phyloP scores from a whole-genome alignment of 2,329 filamentous ascomycete genomes.

The Nigrograna mackinnonii region DNA sequence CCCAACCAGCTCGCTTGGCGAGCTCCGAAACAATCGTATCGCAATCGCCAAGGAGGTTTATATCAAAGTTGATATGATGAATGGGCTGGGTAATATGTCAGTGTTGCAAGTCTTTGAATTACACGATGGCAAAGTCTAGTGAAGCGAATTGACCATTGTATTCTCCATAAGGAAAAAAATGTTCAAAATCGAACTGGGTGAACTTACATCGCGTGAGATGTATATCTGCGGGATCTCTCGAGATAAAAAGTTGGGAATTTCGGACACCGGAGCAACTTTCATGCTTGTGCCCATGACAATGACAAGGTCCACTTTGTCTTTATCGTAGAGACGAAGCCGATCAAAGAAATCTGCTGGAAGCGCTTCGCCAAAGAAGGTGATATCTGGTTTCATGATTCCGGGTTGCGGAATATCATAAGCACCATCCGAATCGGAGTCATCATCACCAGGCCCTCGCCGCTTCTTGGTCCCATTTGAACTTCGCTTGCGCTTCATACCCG shows the following conservation, averaged over 20 bases:
- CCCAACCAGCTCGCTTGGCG: slow-evolving; percentile 80
- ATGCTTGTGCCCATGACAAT: slow-evolving; percentile 95
- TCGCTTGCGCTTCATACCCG: slow-evolving; percentile 57
- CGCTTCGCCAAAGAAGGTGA: slow-evolving; percentile 95
- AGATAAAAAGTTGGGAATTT: slow-evolving; percentile 82
- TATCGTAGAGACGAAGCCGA: slow-evolving; percentile 80
- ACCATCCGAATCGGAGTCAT: slow-evolving; percentile 60
- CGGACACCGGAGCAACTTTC: slow-evolving; percentile 92
- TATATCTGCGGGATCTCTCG: slow-evolving; percentile 86
- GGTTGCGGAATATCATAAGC: slow-evolving; percentile 68
- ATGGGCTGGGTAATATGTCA: slow-evolving; percentile 69
- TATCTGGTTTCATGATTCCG: slow-evolving; percentile 94
- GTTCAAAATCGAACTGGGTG: slow-evolving; percentile 4
- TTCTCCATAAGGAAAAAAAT: slow-evolving; percentile 7
- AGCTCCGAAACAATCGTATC: slow-evolving; percentile 89
- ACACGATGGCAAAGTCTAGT: too few species aligned
- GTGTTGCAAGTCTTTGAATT: too few species aligned
- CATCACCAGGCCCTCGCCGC: slow-evolving; percentile 56
- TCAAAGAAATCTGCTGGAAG: slow-evolving; percentile 82
- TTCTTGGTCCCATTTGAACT: slow-evolving; percentile 51
- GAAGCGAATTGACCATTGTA: too few species aligned
- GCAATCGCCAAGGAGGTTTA: slow-evolving; percentile 94
- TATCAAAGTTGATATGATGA: slow-evolving; percentile 90
- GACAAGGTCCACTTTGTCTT: slow-evolving; percentile 80
- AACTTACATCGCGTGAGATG: slow-evolving; percentile 72